Evolutionary conservation across 148 eudicot species (phyloP), one percentile per base, ranked within the genome.

Genomic region (Silene latifolia): DNA sequence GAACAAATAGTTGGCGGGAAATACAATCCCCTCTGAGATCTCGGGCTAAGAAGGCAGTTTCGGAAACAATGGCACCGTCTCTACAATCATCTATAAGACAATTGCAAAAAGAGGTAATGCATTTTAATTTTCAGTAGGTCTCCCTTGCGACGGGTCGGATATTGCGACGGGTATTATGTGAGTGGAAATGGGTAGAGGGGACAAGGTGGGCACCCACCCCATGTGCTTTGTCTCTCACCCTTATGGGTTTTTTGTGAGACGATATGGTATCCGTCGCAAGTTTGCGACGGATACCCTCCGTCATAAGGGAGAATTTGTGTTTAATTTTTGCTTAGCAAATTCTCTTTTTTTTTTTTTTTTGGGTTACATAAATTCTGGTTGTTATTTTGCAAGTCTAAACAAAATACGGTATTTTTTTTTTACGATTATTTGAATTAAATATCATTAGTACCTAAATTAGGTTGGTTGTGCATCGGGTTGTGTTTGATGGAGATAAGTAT

Each of bases 41-140:
- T 21, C 81, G 75, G 66, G 53, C 76, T 63, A 85, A 76, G 70
- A 87, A 80, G 72, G 74, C 77, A 54, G 53, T 62, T 47, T 47
- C 84, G 15, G 74, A 72, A 29, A 51, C 83, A 23, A 53, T 72
- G 35, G 21, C 46, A 3, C 77, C 72, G 18, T 51, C 72, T 42
- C 47, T 74, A 53, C 64, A 47, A 65, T 62, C 80, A 35, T 76
- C 68, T 7, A 47, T 67, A 21, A 79, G 35, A 80, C 68, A 72
- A 63, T 25, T 72, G 27, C 83, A 80, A 78, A 51, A 51, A 51
- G 32, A 20, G 57, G 91, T 84, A 89, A 90, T 85, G 77, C 47
- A 24, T 64, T 51, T 11, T 39, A 27, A 13, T 53, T 29, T 23
- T 7, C n/a, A n/a, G n/a, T n/a, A n/a, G n/a, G n/a, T n/a, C n/a